Evolutionary conservation across 371 early-diverging fungal species (phyloP).

Genomic region (Mucor saturninus): DNA sequence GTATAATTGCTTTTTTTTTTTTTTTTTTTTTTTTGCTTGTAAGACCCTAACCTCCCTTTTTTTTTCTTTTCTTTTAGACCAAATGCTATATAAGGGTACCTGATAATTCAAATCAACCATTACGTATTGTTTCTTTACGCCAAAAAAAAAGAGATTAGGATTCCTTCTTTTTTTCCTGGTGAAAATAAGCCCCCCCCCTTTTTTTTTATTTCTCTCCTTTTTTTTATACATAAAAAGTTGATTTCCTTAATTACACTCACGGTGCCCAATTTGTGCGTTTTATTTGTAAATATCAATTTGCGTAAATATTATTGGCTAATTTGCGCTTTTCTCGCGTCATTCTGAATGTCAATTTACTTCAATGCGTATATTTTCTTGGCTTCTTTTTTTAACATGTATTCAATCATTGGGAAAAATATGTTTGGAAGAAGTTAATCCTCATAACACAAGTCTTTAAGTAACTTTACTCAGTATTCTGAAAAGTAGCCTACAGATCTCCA

Average conservation of each 20-base stretch:
- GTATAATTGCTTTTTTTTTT: neutral
- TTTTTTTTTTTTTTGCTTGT: neutral
- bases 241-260: neutral
- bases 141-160: conserved; percentile 8
- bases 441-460: too few relatives aligned
- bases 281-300: too few relatives aligned
- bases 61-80: conserved; percentile 14
- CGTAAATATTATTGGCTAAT: too few relatives aligned
- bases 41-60: neutral
- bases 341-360: too few relatives aligned
- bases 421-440: too few relatives aligned
- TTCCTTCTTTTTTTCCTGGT: conserved; percentile 8
- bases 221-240: neutral
- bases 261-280: neutral
- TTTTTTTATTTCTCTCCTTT: neutral
- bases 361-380: too few relatives aligned
- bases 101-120: conserved; percentile 30
- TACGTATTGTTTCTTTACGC: conserved; percentile 33
- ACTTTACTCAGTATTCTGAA: too few relatives aligned
- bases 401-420: too few relatives aligned
- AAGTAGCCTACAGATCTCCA: too few relatives aligned
- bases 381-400: too few relatives aligned
- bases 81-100: conserved; percentile 44
- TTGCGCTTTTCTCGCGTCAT: too few relatives aligned
- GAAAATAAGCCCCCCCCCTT: neutral